Percentiles rank a stretch among this genome's conserved stretches.
Conservation (phyloP, 75 land plant species). For the Ceratopteris richardii region DNA sequence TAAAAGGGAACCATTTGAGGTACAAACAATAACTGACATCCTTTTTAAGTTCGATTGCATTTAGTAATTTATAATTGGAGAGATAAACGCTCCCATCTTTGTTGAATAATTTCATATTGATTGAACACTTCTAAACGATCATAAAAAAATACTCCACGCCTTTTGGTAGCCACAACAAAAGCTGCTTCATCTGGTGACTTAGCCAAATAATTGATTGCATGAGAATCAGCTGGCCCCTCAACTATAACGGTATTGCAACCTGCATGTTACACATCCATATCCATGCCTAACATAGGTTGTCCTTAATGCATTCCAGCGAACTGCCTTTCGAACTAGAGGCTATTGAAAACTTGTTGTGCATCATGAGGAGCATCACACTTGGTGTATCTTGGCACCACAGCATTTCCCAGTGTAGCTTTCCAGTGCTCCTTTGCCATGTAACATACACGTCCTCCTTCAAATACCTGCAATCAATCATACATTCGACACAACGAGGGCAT, state of each 20-base stretch:
- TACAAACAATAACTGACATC: slow-evolving; percentile 49
- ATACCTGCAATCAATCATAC: too few relatives aligned
- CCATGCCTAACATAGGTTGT: too few relatives aligned
- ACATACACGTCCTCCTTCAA: too few relatives aligned
- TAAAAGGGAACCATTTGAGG: slow-evolving; percentile 22
- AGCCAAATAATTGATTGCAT: slow-evolving; percentile 23
- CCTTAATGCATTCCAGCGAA: too few relatives aligned
- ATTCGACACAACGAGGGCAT: too few relatives aligned
- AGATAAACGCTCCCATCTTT: slow-evolving; percentile 4
- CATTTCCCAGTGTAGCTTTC: too few relatives aligned
- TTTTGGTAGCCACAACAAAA: slow-evolving; percentile 40
- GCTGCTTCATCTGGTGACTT: slow-evolving; percentile 46
- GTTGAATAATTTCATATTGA: slow-evolving; percentile 13
- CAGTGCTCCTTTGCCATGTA: too few relatives aligned
- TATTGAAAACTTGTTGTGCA: too few relatives aligned
- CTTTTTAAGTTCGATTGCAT: slow-evolving; percentile 38
- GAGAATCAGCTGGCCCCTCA: slow-evolving; percentile 14
- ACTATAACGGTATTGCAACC: slow-evolving; percentile 36
- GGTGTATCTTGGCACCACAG: too few relatives aligned
- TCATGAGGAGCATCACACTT: too few relatives aligned
- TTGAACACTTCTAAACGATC: slow-evolving; percentile 22
- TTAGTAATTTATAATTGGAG: slow-evolving; percentile 20
- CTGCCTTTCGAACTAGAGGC: too few relatives aligned
- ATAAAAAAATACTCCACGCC: slow-evolving; percentile 27
- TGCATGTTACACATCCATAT: too few relatives aligned